phyloP scores from a whole-genome alignment of 306 rosid species.

The Vigna radiata region DNA sequence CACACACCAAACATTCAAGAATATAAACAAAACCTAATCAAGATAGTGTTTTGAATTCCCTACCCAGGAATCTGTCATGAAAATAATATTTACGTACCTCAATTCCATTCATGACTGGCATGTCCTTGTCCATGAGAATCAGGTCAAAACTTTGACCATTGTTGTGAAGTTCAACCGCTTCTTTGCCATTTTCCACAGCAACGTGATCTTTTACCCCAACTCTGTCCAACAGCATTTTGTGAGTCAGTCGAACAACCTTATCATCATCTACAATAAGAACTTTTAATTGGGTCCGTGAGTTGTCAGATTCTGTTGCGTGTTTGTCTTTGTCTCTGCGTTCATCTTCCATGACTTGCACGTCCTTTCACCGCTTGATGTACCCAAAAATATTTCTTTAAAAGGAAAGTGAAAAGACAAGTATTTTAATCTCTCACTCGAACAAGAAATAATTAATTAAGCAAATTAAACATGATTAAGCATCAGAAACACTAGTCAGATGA shows the following conservation, averaged over 20 bases:
- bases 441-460: no score
- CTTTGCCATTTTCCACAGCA: conserved; percentile 67
- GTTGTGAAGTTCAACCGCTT: conserved; percentile 69
- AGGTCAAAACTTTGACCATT: conserved; percentile 66
- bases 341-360: not conserved
- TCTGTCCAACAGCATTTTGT: not conserved
- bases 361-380: no score
- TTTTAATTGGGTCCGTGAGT: not conserved
- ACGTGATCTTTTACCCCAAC: conserved; percentile 48
- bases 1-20: not conserved
- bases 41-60: conserved; percentile 4
- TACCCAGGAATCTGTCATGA: not conserved
- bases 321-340: no score
- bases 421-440: no score
- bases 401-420: no score
- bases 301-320: not conserved
- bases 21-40: not conserved
- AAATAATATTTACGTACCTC: conserved; percentile 46
- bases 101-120: conserved; percentile 79
- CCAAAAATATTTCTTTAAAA: no score
- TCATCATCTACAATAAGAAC: not conserved
- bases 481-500: no score
- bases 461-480: no score
- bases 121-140: conserved; percentile 80
- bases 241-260: not conserved